A percentile compares a stretch with the other conserved stretches of the same genome.
Evolutionary conservation across 225 moss, liverwort and hornwort species (phyloP).

Genomic region (Neckera pumila): DNA sequence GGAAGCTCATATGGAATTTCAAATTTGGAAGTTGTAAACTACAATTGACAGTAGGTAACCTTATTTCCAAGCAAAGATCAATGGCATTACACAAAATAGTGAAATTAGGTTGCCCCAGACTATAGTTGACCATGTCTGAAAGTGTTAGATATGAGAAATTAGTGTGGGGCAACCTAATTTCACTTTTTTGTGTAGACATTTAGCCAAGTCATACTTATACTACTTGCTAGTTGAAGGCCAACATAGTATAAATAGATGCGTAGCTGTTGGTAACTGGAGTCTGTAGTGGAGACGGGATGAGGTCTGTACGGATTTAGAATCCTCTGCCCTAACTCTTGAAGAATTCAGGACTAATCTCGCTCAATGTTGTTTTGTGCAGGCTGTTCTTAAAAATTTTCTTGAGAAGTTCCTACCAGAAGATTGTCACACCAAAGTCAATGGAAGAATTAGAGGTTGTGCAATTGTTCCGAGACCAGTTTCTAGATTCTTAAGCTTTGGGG

Average conservation of each 20-base stretch:
- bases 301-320: not conserved
- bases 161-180: too few species aligned
- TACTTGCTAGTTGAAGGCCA: not conserved
- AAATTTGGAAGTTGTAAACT: not conserved
- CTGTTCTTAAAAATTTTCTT: slow-evolving; percentile 65
- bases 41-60: not conserved
- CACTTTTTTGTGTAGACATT: too few species aligned
- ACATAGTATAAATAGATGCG: not conserved
- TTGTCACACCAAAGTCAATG: slow-evolving; percentile 62
- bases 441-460: slow-evolving; percentile 68
- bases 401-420: slow-evolving; percentile 82
- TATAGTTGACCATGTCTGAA: too few species aligned
- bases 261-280: not conserved
- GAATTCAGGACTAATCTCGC: not conserved
- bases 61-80: not conserved
- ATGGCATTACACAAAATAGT: too few species aligned
- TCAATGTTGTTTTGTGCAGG: slow-evolving; percentile 25
- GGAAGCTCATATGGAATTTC: not conserved
- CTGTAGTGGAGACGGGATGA: not conserved
- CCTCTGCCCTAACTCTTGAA: not conserved
- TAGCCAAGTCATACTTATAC: not conserved
- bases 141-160: too few species aligned
- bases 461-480: not conserved
- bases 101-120: too few species aligned
- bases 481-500: not conserved